Base-by-base conservation (phyloP, 768 basidiomycete species). In the Tremella mesenterica region DNA sequence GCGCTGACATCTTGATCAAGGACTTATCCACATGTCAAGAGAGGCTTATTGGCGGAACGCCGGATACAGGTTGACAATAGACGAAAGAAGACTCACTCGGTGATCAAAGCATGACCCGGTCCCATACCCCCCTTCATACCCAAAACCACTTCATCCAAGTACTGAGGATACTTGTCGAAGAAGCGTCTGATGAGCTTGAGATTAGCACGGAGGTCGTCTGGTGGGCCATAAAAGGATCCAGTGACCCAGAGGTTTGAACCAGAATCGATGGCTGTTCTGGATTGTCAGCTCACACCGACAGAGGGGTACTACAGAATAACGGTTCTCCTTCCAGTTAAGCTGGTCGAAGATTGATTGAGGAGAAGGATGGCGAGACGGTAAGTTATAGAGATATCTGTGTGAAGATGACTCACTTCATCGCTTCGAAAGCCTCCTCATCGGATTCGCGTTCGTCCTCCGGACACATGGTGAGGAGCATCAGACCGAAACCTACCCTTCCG, bases 171-270 rank as follows among this genome's bases (percentile, higher is more conserved):
- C 29, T 74, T 72, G 18, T 74, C 73, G 66, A 76, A 79, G 74
- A 81, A 82, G 9, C 78, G 67, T 0, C 74, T 58, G 34, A 82
- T 60, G 0, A 81, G 73, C 58, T 78, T 67, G 6, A 81, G 70
- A 62, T 80, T 80, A 4, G 74, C 73, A 0, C 75, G 65, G 4
- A 58, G 60, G 14, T 73, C 56, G 6, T 66, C 38, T 21, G 78
- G 73, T 21, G 68, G 61, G 0, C 77, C 80, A 53, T 85, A 85
- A 68, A 85, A 85, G 54, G 81, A 78, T 25, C 75, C 81, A 76
- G 59, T 54, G 50, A 63, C 63, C 49, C 49, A 47, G 21, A 54
- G 54, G 23, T 46, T 67, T 4, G 63, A 57, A 16, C 69, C 69
- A 27, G 61, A 59, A 25, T 70, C 61, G 16, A 58, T 49, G 14